Evolutionary conservation across 2,329 filamentous ascomycete species (phyloP), one percentile per base, ranked within the genome.

Genomic region (Scedosporium minutisporum): DNA sequence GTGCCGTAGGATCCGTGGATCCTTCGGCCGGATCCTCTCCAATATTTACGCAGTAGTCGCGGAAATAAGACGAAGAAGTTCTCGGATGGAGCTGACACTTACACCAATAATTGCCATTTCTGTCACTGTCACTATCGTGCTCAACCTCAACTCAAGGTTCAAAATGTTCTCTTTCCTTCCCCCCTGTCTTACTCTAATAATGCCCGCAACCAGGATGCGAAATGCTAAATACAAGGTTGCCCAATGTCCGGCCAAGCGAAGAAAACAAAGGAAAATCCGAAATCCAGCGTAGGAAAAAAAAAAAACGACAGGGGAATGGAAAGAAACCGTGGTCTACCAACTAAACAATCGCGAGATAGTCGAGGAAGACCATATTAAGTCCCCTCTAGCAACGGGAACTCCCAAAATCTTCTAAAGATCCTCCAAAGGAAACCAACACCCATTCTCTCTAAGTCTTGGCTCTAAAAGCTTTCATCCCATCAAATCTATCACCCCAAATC

Each of bases 101-200:
- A 38, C 9, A 14, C 33, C 10, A 38, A 38, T 14, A 9, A 12
- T 38, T 12, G 4, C 6, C 10, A 3, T 38, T 38, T 38, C 33
- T 12, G 33, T 38, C 9, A 12, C 33, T 12, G 10, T 38, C 33
- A 38, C 33, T 14, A 38, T 14, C 33, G 33, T 14, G 12, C 10
- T 38, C 33, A 38, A 38, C 33, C 4, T 14, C 33, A 14, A 38
- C 33, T 38, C 33, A 38, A 2, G 33, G 33, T 38, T 12, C 10
- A 38, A 72, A 12, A 72, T 80, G 63, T 65, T 87, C 33, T 38
- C 10, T 48, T 18, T 9, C 44, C 44, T 21, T 10, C 9, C 44
- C 44, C 12, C 42, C 44, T 6, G 5, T 48, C 44, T 48, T 48
- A n/a, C 44, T 48, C 44, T 48, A 48, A 48, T 48, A 18, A 48